These are phyloP conservation scores for Talaromyces islandicus DNA, from an alignment of 2,329 filamentous ascomycete species.

Conservation along the genomic window DNA sequence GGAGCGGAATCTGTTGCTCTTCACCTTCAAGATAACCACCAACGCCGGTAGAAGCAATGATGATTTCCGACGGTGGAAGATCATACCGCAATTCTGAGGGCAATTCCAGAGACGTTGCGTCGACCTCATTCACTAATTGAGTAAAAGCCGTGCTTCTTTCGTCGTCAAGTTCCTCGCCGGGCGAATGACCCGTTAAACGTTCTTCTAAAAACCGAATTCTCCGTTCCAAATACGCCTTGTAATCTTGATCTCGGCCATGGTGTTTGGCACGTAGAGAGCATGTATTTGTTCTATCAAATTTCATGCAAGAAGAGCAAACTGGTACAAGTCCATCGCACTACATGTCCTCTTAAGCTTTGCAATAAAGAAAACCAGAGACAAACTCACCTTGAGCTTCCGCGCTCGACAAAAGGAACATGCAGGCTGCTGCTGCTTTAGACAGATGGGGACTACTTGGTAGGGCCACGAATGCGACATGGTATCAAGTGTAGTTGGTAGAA, in stretches of 20 bases:
- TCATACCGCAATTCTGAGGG: background rate
- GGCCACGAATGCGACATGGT: background rate
- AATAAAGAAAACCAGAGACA: no score
- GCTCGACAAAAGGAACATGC: background rate
- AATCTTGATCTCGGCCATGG: background rate
- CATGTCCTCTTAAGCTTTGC: background rate
- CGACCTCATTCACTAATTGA: background rate
- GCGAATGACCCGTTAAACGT: background rate
- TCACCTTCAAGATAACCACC: background rate
- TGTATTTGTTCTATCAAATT: background rate
- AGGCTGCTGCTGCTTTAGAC: background rate
- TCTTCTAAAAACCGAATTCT: background rate
- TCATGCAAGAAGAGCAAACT: background rate
- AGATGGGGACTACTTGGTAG: background rate
- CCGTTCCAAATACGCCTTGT: background rate
- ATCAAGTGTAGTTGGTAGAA: background rate
- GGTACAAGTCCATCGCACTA: background rate
- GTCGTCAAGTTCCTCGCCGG: background rate
- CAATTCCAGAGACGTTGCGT: background rate
- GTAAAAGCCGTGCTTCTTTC: background rate
- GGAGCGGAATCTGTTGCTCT: background rate
- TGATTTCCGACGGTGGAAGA: background rate
- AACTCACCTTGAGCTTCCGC: background rate
- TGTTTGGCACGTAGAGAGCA: background rate
- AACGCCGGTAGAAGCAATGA: background rate